Evolutionary conservation across 345 rosid species (phyloP).

Genomic region (Luvunga scandens): DNA sequence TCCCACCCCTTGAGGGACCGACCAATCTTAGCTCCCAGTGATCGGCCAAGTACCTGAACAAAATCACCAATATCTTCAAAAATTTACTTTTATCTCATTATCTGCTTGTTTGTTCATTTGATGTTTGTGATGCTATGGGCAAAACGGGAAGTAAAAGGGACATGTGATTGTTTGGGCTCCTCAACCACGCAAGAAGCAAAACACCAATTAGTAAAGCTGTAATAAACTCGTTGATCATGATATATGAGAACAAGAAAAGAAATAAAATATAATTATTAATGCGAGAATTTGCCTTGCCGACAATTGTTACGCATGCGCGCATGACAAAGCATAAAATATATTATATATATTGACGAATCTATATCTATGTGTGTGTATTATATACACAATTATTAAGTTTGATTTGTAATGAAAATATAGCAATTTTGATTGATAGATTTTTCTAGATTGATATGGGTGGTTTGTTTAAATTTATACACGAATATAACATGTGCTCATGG

Average conservation of each 20-base stretch:
- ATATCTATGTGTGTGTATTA: too few relatives aligned
- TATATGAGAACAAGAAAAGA: background rate
- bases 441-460: background rate
- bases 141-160: too few relatives aligned
- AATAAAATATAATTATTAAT: too few relatives aligned
- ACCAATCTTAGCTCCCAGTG: slow-evolving; percentile 55
- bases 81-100: background rate
- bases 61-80: background rate
- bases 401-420: too few relatives aligned
- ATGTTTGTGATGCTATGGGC: too few relatives aligned
- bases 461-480: background rate
- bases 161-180: too few relatives aligned
- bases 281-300: background rate
- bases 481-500: too few relatives aligned
- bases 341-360: too few relatives aligned
- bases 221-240: background rate
- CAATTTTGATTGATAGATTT: background rate
- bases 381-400: too few relatives aligned
- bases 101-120: background rate
- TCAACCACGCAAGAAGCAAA: too few relatives aligned
- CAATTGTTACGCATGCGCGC: background rate
- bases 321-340: background rate
- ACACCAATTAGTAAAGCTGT: too few relatives aligned
- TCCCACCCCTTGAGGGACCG: slow-evolving; percentile 62
- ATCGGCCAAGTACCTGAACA: slow-evolving; percentile 54